Percentiles rank a stretch among this genome's conserved stretches.
phyloP scores from a whole-genome alignment of 371 early-diverging fungal species.

The Haplosporangium sp. region DNA sequence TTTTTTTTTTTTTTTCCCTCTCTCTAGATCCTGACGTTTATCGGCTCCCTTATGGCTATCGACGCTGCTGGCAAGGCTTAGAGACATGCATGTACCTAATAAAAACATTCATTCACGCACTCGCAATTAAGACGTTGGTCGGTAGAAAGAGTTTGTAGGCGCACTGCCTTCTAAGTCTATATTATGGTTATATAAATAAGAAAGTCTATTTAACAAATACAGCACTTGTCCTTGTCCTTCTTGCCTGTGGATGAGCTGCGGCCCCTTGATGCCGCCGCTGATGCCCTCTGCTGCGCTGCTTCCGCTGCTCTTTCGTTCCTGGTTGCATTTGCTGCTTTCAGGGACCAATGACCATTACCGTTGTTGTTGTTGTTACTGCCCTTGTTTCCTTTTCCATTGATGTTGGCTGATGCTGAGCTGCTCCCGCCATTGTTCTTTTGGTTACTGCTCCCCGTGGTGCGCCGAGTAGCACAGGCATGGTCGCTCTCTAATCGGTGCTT shows the following conservation, averaged over 20 bases:
- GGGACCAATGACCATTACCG: slow-evolving; percentile 16
- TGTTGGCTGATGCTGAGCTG: slow-evolving; percentile 4
- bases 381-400: not conserved
- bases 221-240: slow-evolving; percentile 52
- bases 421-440: not conserved
- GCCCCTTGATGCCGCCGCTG: slow-evolving; percentile 7
- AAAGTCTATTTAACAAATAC: slow-evolving; percentile 14
- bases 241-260: slow-evolving; percentile 22
- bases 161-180: slow-evolving; percentile 10
- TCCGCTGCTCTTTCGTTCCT: slow-evolving; percentile 29
- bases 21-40: slow-evolving; percentile 85
- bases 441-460: not conserved
- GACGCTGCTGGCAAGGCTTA: slow-evolving; percentile 55
- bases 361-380: slow-evolving; percentile 2
- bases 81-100: not conserved
- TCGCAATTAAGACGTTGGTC: not conserved
- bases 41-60: slow-evolving; percentile 89
- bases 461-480: slow-evolving; percentile 59
- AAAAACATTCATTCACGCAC: not conserved
- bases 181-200: not conserved
- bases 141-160: not conserved
- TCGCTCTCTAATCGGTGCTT: slow-evolving; percentile 72
- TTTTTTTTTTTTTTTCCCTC: not conserved
- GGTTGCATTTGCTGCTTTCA: slow-evolving; percentile 13
- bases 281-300: slow-evolving; percentile 28